Evolutionary conservation across 768 basidiomycete genomes (phyloP).

Genomic region (Amanita phalloides): DNA sequence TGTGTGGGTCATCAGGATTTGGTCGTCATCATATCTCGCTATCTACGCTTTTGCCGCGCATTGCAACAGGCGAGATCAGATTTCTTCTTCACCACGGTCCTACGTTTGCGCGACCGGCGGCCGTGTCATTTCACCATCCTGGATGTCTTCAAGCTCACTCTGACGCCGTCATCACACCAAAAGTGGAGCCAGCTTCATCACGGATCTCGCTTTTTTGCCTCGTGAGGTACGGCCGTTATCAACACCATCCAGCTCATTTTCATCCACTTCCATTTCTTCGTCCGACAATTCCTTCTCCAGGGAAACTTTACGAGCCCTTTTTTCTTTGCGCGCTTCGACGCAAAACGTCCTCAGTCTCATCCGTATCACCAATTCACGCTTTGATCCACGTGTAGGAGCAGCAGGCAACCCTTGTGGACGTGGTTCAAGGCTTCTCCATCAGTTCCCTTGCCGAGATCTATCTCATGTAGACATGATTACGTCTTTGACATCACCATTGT

Average conservation of each 20-base stretch:
- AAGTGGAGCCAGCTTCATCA: constrained; percentile 59
- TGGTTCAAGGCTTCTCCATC: too few relatives aligned
- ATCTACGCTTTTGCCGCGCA: constrained; percentile 61
- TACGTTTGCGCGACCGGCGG: constrained; percentile 46
- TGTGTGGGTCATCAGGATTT: too few relatives aligned
- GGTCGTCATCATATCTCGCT: too few relatives aligned
- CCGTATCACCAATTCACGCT: constrained; percentile 36
- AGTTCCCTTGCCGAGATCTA: background rate
- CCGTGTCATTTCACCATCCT: constrained; percentile 28
- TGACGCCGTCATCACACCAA: constrained; percentile 48
- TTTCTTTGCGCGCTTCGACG: constrained; percentile 30
- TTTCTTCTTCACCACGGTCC: constrained; percentile 43
- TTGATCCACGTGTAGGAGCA: constrained; percentile 31
- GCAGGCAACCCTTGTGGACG: background rate
- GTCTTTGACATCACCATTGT: background rate
- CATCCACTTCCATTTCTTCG: constrained; percentile 37
- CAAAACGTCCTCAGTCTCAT: constrained; percentile 30
- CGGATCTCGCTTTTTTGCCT: constrained; percentile 74
- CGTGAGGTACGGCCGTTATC: constrained; percentile 28
- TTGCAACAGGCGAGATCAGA: constrained; percentile 25
- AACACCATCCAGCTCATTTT: constrained; percentile 32
- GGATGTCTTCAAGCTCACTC: constrained; percentile 24
- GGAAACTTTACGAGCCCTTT: constrained; percentile 46
- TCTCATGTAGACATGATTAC: background rate
- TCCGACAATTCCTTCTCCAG: constrained; percentile 25